These are phyloP conservation scores for Lodderomyces metapsilosis DNA, from an alignment of 1,139 yeast genomes.

Conservation along the genomic window DNA sequence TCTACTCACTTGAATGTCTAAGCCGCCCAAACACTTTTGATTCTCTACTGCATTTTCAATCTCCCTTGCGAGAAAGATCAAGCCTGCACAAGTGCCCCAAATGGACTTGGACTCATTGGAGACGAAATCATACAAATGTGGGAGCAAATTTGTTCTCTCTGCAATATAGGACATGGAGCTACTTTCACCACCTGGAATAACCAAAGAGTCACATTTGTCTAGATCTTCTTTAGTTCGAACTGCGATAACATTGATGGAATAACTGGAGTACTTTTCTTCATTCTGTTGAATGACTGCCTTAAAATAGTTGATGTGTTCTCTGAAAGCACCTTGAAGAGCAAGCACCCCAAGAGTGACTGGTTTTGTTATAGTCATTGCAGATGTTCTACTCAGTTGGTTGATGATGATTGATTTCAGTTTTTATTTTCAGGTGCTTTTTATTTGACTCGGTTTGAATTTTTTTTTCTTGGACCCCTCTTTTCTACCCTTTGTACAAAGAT, in stretches of 20 bases:
- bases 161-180: constrained; percentile 75
- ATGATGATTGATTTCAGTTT: neutral
- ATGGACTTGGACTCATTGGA: constrained; percentile 49
- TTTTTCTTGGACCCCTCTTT: neutral
- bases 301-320: constrained; percentile 64
- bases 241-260: constrained; percentile 35
- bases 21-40: constrained; percentile 65
- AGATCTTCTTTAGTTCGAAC: constrained; percentile 57
- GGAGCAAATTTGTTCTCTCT: constrained; percentile 58
- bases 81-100: constrained; percentile 91
- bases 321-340: constrained; percentile 80
- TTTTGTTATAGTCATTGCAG: constrained; percentile 17
- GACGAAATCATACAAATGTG: constrained; percentile 54
- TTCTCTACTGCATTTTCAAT: constrained; percentile 55
- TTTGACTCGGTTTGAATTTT: neutral
- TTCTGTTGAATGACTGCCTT: constrained; percentile 31
- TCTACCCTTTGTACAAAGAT: too few relatives aligned
- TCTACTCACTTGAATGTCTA: constrained; percentile 63
- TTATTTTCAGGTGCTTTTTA: neutral
- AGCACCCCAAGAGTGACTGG: constrained; percentile 57
- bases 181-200: constrained; percentile 83
- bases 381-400: neutral
- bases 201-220: constrained; percentile 53
- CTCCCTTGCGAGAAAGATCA: constrained; percentile 62
- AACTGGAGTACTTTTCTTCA: constrained; percentile 17